Evolutionary conservation across 2,329 filamentous ascomycete genomes (phyloP), one percentile per base, ranked within the genome.

Genomic region (Fusarium burgessii): DNA sequence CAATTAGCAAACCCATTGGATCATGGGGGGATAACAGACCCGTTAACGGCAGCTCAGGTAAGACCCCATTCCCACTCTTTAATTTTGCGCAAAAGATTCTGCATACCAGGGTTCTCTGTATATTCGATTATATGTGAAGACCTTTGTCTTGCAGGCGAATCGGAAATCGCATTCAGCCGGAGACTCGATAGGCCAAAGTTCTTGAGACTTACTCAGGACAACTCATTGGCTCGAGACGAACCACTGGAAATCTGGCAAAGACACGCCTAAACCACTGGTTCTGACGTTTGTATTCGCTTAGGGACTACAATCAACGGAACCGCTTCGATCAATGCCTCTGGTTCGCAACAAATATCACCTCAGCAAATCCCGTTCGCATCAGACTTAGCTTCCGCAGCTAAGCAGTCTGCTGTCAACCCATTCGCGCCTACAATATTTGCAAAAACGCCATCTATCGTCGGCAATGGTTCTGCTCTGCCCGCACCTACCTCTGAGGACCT

Each of bases 201-300:
- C 62, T 29, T 54, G 59, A 58, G 66, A 70, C 38, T 45, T 62
- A 58, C 58, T 64, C 62, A 60, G 64, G 65, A 60, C 64, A 64
- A 51, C 59, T 55, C 51, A 33, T 73, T 73, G 67, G 71, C 73
- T 73, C 74, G 62, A 74, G 65, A 73, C 49, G 74, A 75, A 73
- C 70, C 71, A 75, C 73, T 76, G 71, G 74, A 76, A 58, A 76
- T 74, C 70, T 74, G 73, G 73, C 74, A 74, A 68, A 68, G 47
- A 66, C 42, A 66, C 73, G 70, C 70, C 72, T 62, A 68, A 68
- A 54, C 73, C 74, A 77, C 66, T 74, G 70, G 70, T 76, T 77
- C 74, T 77, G 73, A 77, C 74, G 68, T 63, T 74, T 72, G 65
- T 72, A 74, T 67, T 75, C 66, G 65, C 64, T 76, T 77, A 77